Conservation (phyloP, 2,329 filamentous ascomycete genomes). For the Fusarium coicis region DNA sequence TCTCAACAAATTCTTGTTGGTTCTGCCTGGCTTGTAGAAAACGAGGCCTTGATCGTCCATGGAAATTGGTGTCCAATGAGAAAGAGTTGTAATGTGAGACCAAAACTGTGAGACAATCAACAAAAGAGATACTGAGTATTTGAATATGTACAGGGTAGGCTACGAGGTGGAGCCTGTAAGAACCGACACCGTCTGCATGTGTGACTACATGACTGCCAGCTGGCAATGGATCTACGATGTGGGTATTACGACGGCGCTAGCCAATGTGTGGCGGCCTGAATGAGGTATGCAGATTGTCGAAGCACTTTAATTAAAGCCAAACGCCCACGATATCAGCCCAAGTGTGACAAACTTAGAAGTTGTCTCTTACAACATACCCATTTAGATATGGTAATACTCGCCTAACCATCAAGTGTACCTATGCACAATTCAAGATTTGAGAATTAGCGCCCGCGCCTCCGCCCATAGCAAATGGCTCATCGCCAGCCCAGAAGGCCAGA, state of each 20-base stretch:
- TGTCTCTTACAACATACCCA: constrained; percentile 23
- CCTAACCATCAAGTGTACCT: neutral
- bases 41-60: neutral
- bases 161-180: neutral
- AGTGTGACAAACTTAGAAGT: constrained; percentile 19
- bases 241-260: constrained; percentile 38
- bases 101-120: neutral
- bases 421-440: constrained; percentile 6
- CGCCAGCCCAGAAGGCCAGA: constrained; percentile 28
- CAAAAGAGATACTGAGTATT: neutral
- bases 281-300: constrained; percentile 23
- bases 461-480: constrained; percentile 4
- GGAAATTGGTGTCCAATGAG: neutral
- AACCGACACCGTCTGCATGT: constrained; percentile 34
- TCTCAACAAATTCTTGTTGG: neutral
- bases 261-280: constrained; percentile 45
- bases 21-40: neutral
- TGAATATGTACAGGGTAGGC: constrained; percentile 30
- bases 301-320: constrained; percentile 25
- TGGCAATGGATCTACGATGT: constrained; percentile 38
- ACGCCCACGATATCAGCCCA: constrained; percentile 16
- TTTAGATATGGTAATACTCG: neutral
- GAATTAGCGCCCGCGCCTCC: constrained; percentile 11
- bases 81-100: neutral
- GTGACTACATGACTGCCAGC: constrained; percentile 45